phyloP scores from a whole-genome alignment of 257 asterid species.

The Eucommia ulmoides region DNA sequence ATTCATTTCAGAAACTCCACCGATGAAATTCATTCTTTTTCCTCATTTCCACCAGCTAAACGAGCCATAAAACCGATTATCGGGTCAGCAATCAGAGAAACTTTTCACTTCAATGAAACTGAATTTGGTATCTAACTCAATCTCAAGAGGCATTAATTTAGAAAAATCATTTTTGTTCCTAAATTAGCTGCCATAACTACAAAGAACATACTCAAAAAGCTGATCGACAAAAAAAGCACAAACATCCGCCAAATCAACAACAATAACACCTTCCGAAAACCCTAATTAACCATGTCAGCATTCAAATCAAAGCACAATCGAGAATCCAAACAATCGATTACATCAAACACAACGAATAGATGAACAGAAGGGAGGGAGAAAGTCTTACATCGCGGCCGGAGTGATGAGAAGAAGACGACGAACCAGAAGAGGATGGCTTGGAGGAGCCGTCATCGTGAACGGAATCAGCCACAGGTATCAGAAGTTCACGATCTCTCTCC shows the following conservation, averaged over 20 bases:
- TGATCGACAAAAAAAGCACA: background rate
- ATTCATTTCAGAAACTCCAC: no score
- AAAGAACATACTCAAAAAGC: no score
- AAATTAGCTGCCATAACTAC: no score
- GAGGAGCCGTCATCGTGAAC: slow-evolving; percentile 1
- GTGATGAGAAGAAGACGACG: slow-evolving; percentile 50
- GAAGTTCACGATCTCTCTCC: slow-evolving; percentile 88
- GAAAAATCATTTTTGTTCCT: no score
- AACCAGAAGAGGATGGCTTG: slow-evolving; percentile 37
- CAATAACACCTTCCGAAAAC: background rate
- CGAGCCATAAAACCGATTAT: no score
- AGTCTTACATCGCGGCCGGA: slow-evolving; percentile 68
- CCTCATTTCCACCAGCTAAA: no score
- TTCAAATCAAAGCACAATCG: no score
- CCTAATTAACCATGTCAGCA: background rate
- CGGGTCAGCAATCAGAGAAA: no score
- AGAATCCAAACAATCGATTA: slow-evolving; percentile 15
- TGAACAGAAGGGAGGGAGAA: background rate
- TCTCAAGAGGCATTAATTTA: no score
- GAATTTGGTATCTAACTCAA: no score
- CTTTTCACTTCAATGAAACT: no score
- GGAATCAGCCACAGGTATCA: slow-evolving; percentile 66
- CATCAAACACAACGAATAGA: background rate
- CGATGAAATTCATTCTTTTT: no score
- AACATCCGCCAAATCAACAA: slow-evolving; percentile 6